Evolutionary conservation across 2,329 filamentous ascomycete species (phyloP).

Genomic region (Cyclaneusma minus): DNA sequence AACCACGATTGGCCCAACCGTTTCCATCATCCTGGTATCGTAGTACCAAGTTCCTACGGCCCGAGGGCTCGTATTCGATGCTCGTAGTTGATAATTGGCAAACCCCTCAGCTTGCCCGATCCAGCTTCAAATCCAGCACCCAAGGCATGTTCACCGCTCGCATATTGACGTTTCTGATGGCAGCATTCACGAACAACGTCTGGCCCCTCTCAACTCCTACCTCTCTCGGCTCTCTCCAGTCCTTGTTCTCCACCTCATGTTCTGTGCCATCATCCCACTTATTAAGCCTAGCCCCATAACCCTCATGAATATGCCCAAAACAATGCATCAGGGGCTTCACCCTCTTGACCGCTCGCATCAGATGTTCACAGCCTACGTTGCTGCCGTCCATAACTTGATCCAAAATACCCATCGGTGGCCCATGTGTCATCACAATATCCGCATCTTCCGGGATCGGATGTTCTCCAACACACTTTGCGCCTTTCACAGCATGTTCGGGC

Average conservation of each 20-base stretch:
- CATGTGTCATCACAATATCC: constrained; percentile 48
- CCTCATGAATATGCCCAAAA: constrained; percentile 48
- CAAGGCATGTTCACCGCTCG: constrained; percentile 32
- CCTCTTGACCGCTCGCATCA: constrained; percentile 32
- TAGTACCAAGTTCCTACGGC: too few relatives aligned
- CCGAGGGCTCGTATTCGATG: too few relatives aligned
- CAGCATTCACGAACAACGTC: constrained; percentile 45
- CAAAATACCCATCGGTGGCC: constrained; percentile 34
- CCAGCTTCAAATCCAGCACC: constrained; percentile 34
- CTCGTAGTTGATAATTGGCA: too few relatives aligned
- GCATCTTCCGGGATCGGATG: too few relatives aligned
- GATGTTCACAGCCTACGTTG: constrained; percentile 34
- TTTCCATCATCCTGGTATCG: too few relatives aligned
- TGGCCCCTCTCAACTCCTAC: constrained; percentile 20
- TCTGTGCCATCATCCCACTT: constrained; percentile 27
- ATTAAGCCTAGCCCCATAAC: constrained; percentile 38
- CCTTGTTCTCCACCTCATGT: constrained; percentile 14
- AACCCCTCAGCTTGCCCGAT: too few relatives aligned
- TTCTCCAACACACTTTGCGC: constrained; percentile 7
- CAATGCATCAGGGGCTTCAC: constrained; percentile 38
- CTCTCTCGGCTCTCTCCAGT: constrained; percentile 19
- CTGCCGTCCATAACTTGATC: constrained; percentile 23
- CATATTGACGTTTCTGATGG: constrained; percentile 29
- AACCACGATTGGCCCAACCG: too few relatives aligned
- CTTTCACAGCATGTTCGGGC: constrained; percentile 4